Conservation (phyloP, 352 stramenopile genomes). For the Globisporangium carolinianum region DNA sequence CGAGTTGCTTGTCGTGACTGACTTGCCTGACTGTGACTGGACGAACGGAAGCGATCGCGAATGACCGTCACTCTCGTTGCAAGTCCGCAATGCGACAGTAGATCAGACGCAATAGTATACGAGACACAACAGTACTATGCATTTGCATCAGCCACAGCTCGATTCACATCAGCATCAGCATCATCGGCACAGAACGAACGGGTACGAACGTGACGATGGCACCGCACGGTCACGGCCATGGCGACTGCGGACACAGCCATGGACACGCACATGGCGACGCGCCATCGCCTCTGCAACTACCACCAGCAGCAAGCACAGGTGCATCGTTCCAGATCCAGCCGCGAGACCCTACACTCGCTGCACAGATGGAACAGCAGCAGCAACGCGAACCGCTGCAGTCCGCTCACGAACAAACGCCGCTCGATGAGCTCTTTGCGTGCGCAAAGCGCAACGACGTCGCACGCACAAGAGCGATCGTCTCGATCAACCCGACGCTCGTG, state of each 20-base stretch:
- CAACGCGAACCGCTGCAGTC: neutral
- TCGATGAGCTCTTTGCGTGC: slow-evolving; percentile 60
- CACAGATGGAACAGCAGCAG: neutral
- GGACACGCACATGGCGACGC: slow-evolving; percentile 5
- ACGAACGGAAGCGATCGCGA: too few relatives aligned
- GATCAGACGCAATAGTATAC: too few relatives aligned
- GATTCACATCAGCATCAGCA: neutral
- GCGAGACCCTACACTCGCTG: neutral
- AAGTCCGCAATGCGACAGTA: too few relatives aligned
- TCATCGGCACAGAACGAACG: neutral
- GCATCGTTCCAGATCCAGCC: slow-evolving; percentile 9
- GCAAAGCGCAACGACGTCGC: slow-evolving; percentile 51
- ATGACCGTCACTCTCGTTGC: too few relatives aligned
- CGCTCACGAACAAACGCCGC: slow-evolving; percentile 20
- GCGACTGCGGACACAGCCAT: slow-evolving; percentile 5
- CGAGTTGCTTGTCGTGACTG: too few relatives aligned
- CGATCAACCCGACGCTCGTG: slow-evolving; percentile 24
- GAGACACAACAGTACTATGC: too few relatives aligned
- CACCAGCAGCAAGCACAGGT: neutral
- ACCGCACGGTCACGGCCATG: slow-evolving; percentile 7
- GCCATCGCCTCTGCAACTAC: neutral
- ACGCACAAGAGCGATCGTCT: slow-evolving; percentile 36
- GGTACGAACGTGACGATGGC: neutral
- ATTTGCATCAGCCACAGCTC: neutral
- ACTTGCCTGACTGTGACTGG: too few relatives aligned